Conservation (phyloP, 2,329 filamentous ascomycete genomes). For the Paecilomyces sp. region DNA sequence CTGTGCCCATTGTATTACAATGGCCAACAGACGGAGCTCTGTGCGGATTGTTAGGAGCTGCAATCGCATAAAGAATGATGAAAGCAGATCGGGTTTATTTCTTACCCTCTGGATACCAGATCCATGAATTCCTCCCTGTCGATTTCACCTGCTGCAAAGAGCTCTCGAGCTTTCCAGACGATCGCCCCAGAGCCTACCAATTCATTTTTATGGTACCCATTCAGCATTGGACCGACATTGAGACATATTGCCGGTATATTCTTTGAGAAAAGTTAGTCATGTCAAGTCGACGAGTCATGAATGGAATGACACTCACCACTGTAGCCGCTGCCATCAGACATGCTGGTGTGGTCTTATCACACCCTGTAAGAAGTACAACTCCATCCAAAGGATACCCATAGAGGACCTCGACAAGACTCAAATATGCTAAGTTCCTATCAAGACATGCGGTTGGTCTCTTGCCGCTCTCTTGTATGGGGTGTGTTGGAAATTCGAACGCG, state of each 20-base stretch:
- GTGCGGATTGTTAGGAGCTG: conserved; percentile 1
- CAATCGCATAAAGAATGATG: not conserved
- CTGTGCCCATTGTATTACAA: conserved; percentile 50
- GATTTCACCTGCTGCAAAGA: conserved; percentile 42
- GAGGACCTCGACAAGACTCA: conserved; percentile 43
- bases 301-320: conserved; percentile 24
- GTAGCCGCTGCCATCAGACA: conserved; percentile 47
- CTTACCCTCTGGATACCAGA: conserved; percentile 37
- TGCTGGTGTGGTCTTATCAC: conserved; percentile 48
- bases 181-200: conserved; percentile 41
- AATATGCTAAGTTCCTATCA: conserved; percentile 44
- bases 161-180: conserved; percentile 44
- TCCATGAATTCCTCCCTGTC: conserved; percentile 39
- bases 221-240: conserved; percentile 49
- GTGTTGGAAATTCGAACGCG: conserved; percentile 46
- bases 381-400: conserved; percentile 45
- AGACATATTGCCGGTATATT: conserved; percentile 47
- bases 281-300: not conserved
- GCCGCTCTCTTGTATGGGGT: conserved; percentile 46
- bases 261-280: conserved; percentile 14
- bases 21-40: conserved; percentile 42
- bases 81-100: not conserved
- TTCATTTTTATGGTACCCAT: conserved; percentile 38
- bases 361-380: conserved; percentile 45
- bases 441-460: conserved; percentile 43